Percentiles rank a stretch among this genome's conserved stretches.
Conservation (phyloP, 768 basidiomycete genomes). For the Hypsizygus marmoreus region DNA sequence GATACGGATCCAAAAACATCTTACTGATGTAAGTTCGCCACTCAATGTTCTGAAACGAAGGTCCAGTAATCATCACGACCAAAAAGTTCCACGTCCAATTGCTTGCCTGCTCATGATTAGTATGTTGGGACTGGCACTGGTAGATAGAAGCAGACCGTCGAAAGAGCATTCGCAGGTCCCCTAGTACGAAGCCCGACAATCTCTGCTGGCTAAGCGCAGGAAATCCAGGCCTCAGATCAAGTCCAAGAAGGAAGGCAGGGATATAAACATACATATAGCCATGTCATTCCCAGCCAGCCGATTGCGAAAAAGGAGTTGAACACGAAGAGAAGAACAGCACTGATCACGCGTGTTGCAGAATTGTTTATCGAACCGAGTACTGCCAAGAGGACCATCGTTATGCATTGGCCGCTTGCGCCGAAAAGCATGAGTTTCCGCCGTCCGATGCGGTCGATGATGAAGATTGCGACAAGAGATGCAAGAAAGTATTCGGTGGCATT, state of each 20-base stretch:
- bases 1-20: not conserved
- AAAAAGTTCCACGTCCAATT: constrained; percentile 64
- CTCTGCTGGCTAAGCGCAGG: constrained; percentile 53
- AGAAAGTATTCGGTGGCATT: constrained; percentile 75
- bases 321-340: constrained; percentile 61
- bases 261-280: constrained; percentile 68
- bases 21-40: constrained; percentile 62
- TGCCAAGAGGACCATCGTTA: constrained; percentile 62
- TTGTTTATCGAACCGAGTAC: constrained; percentile 55
- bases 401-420: constrained; percentile 60
- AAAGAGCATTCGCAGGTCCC: constrained; percentile 65
- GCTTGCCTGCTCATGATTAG: constrained; percentile 28
- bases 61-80: constrained; percentile 64
- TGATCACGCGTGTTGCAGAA: constrained; percentile 48
- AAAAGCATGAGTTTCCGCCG: constrained; percentile 73
- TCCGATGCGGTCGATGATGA: constrained; percentile 71
- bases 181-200: constrained; percentile 63
- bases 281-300: constrained; percentile 73
- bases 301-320: constrained; percentile 74
- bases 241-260: constrained; percentile 7
- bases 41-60: constrained; percentile 56
- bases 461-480: constrained; percentile 71
- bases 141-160: constrained; percentile 38
- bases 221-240: not conserved
- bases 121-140: not conserved